These are phyloP conservation scores for Ceriops zippeliana DNA, from an alignment of 345 rosid species.

Conservation along the genomic window DNA sequence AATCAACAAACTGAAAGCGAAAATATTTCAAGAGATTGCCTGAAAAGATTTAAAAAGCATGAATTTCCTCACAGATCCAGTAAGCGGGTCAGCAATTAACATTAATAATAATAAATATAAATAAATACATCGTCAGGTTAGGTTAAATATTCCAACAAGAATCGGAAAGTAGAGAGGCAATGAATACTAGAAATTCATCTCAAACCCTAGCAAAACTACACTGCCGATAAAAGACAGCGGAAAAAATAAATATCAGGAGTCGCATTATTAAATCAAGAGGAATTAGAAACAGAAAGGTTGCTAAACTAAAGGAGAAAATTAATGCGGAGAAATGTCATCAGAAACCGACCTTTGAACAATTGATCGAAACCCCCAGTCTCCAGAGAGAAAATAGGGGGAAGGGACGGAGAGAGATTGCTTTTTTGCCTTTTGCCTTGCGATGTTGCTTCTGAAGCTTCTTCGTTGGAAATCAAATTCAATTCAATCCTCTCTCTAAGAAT, in stretches of 20 bases:
- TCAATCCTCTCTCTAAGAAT: too few species aligned
- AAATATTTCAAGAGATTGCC: too few species aligned
- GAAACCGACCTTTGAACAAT: neutral
- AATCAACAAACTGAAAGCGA: too few species aligned
- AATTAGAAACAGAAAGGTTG: too few species aligned
- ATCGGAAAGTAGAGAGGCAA: neutral
- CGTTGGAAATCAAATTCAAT: too few species aligned
- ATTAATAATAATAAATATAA: too few species aligned
- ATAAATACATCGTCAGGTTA: neutral
- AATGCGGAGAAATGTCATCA: neutral
- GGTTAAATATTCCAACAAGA: neutral
- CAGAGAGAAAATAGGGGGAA: too few species aligned
- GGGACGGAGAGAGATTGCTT: too few species aligned
- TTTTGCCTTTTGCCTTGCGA: too few species aligned
- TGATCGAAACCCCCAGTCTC: neutral
- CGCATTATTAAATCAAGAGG: neutral
- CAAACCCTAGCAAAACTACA: neutral
- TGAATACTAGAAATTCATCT: neutral
- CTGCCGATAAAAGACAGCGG: neutral
- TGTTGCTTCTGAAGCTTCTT: too few species aligned
- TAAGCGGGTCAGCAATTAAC: conserved; percentile 2
- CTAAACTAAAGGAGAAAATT: too few species aligned
- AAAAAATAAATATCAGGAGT: neutral
- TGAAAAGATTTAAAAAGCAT: too few species aligned
- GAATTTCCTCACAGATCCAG: neutral